Percentiles rank a stretch among this genome's conserved stretches.
These are phyloP conservation scores for Metschnikowia reukaufii DNA, from an alignment of 805 yeast species.

Conservation along the genomic window DNA sequence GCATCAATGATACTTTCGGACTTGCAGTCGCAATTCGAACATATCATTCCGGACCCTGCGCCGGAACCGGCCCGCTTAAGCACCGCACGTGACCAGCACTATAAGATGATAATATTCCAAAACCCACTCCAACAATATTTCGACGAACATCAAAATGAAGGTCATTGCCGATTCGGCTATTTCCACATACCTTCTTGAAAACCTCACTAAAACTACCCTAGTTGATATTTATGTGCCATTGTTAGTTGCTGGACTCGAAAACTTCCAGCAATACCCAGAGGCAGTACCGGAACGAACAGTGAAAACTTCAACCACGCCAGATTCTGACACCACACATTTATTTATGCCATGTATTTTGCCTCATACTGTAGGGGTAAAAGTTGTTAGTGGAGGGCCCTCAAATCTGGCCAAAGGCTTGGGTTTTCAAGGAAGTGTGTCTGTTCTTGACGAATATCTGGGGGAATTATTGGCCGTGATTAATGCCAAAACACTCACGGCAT, in stretches of 20 bases:
- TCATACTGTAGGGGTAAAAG: slow-evolving; percentile 55
- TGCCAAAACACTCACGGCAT: slow-evolving; percentile 61
- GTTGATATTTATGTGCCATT: slow-evolving; percentile 33
- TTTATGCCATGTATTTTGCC: slow-evolving; percentile 67
- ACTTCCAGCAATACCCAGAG: slow-evolving; percentile 44
- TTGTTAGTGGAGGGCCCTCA: slow-evolving; percentile 52
- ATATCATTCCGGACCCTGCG: too few relatives aligned
- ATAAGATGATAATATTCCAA: too few relatives aligned
- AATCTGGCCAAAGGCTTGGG: slow-evolving; percentile 42
- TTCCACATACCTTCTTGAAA: slow-evolving; percentile 26
- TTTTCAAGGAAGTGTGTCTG: slow-evolving; percentile 55
- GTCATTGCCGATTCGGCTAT: slow-evolving; percentile 33
- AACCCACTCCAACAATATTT: too few relatives aligned
- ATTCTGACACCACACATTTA: slow-evolving; percentile 46
- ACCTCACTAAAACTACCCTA: slow-evolving; percentile 27
- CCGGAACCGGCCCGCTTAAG: too few relatives aligned
- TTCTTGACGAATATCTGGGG: slow-evolving; percentile 53
- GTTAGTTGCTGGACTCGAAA: slow-evolving; percentile 37
- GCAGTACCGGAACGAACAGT: slow-evolving; percentile 57
- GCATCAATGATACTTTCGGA: too few relatives aligned
- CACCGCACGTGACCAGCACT: too few relatives aligned
- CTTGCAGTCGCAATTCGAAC: too few relatives aligned
- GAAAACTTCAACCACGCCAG: slow-evolving; percentile 32
- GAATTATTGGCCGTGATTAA: slow-evolving; percentile 52
- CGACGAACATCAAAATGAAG: slow-evolving; percentile 28